Conservation (phyloP, 345 rosid genomes). For the Melaleuca quinquenervia region DNA sequence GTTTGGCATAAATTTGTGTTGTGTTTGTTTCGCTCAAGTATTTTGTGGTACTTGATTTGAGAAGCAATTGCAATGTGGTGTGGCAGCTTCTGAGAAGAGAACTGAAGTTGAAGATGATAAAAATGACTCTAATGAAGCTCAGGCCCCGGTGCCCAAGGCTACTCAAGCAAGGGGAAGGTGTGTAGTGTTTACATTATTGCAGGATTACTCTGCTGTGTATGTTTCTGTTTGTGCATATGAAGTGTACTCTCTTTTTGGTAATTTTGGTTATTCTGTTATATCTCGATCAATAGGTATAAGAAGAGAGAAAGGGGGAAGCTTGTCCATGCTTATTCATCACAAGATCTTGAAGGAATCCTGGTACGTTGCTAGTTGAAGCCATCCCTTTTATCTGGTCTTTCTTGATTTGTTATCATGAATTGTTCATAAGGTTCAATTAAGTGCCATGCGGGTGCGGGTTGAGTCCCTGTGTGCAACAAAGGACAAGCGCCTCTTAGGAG, state of each 20-base stretch:
- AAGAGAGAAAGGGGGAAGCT: slow-evolving; percentile 89
- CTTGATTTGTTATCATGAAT: background rate
- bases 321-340: slow-evolving; percentile 66
- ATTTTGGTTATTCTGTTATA: background rate
- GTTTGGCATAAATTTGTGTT: background rate
- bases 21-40: background rate
- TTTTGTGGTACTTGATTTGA: background rate
- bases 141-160: slow-evolving; percentile 37
- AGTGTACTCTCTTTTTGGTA: background rate
- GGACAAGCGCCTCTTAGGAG: background rate
- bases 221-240: background rate
- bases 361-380: slow-evolving; percentile 28
- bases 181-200: background rate
- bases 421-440: background rate
- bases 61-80: background rate
- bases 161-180: slow-evolving; percentile 95
- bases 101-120: slow-evolving; percentile 19
- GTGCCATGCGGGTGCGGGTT: background rate
- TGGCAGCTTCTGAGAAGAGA: slow-evolving; percentile 18
- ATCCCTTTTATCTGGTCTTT: background rate
- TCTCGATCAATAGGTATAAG: slow-evolving; percentile 23
- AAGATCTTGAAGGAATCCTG: slow-evolving; percentile 89
- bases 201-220: background rate
- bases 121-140: slow-evolving; percentile 17
- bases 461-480: background rate